phyloP scores from a whole-genome alignment of 225 moss, liverwort and hornwort genomes.

The Straminergon stramineum region DNA sequence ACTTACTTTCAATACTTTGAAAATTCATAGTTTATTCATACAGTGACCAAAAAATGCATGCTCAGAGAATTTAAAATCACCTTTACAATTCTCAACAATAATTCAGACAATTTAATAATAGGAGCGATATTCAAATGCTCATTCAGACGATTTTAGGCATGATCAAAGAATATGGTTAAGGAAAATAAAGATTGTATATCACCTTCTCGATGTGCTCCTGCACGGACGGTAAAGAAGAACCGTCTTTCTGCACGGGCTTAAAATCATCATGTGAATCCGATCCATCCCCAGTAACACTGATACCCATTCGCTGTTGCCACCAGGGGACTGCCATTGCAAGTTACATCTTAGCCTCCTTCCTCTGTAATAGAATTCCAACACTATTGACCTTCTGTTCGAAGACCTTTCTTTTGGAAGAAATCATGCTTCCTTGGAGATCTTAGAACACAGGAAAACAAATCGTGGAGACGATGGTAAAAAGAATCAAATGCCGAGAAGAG shows the following conservation, averaged over 20 bases:
- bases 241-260: constrained; percentile 54
- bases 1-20: too few species aligned
- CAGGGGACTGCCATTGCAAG: constrained; percentile 20
- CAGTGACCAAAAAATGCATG: neutral
- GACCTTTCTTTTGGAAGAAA: neutral
- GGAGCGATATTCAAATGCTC: neutral
- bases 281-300: constrained; percentile 51
- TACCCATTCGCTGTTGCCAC: constrained; percentile 47
- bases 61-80: neutral
- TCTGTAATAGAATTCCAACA: neutral
- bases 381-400: neutral
- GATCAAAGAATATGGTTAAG: neutral
- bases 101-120: too few species aligned
- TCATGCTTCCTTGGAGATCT: neutral
- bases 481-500: neutral
- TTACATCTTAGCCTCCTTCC: neutral
- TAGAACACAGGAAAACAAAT: neutral
- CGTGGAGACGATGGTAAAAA: neutral
- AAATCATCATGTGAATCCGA: constrained; percentile 80
- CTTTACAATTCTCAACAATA: neutral
- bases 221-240: constrained; percentile 35
- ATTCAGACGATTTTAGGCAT: neutral
- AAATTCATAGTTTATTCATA: neutral
- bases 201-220: constrained; percentile 68
- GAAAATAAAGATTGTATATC: neutral